A percentile compares a stretch with the other conserved stretches of the same genome.
These are phyloP conservation scores for Vanilla planifolia DNA, from an alignment of 106 monocot species.

Conservation along the genomic window DNA sequence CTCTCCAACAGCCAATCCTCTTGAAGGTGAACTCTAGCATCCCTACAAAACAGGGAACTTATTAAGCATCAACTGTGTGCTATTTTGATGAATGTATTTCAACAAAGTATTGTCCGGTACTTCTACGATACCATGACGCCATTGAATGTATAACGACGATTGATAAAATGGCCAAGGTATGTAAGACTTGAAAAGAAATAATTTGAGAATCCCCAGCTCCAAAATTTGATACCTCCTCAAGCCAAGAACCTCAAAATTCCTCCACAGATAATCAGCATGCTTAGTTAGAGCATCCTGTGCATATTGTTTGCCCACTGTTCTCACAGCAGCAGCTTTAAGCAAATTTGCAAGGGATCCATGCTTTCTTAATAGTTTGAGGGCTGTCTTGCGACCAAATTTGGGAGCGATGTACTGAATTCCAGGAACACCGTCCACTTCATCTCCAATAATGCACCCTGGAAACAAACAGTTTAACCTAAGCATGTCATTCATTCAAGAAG, in stretches of 20 bases:
- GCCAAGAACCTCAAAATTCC: slow-evolving; percentile 76
- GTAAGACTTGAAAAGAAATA: too few species aligned
- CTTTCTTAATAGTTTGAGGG: slow-evolving; percentile 79
- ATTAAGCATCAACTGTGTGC: too few species aligned
- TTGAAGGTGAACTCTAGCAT: too few species aligned
- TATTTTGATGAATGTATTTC: too few species aligned
- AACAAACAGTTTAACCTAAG: too few species aligned
- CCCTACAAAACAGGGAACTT: too few species aligned
- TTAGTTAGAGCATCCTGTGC: slow-evolving; percentile 85
- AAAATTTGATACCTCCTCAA: slow-evolving; percentile 79
- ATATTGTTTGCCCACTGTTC: slow-evolving; percentile 86
- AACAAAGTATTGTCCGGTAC: too few species aligned
- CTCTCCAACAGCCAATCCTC: too few species aligned
- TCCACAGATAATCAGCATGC: slow-evolving; percentile 83
- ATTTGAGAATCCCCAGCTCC: not conserved
- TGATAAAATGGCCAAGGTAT: too few species aligned
- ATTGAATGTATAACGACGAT: too few species aligned
- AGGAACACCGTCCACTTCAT: slow-evolving; percentile 92
- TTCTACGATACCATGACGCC: too few species aligned
- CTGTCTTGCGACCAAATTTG: slow-evolving; percentile 90
- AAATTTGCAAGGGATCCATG: slow-evolving; percentile 85
- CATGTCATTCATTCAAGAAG: too few species aligned
- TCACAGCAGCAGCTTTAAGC: slow-evolving; percentile 56
- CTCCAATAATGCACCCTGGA: slow-evolving; percentile 85
- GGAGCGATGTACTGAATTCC: slow-evolving; percentile 88